A percentile compares a stretch with the other conserved stretches of the same genome.
Conservation (phyloP, 2,329 filamentous ascomycete species). For the Thielaviopsis cerberus region DNA sequence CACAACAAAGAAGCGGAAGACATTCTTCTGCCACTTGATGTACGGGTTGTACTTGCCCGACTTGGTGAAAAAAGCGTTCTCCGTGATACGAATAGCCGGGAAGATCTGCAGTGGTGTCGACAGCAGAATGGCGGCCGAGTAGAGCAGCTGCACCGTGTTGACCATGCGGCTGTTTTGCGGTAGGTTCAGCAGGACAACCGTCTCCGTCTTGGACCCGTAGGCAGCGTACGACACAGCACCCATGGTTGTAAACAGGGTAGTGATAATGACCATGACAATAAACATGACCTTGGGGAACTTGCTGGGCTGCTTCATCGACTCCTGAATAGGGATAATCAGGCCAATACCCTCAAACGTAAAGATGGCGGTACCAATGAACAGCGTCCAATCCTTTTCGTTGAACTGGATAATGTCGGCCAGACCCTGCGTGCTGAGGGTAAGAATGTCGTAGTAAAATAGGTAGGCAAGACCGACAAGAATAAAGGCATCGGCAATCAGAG, state of each 20-base stretch:
- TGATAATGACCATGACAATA: slow-evolving; percentile 88
- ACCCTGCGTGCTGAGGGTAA: slow-evolving; percentile 59
- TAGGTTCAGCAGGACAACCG: slow-evolving; percentile 86
- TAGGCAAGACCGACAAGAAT: slow-evolving; percentile 85
- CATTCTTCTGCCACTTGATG: slow-evolving; percentile 99
- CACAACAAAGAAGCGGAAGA: slow-evolving; percentile 86
- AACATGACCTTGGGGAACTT: slow-evolving; percentile 83
- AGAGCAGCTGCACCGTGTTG: slow-evolving; percentile 89
- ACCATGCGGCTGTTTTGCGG: slow-evolving; percentile 91
- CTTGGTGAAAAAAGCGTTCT: slow-evolving; percentile 81
- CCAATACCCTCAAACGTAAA: slow-evolving; percentile 98
- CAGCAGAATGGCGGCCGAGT: slow-evolving; percentile 90
- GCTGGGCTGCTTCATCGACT: slow-evolving; percentile 78
- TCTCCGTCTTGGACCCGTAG: slow-evolving; percentile 87
- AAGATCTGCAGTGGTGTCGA: slow-evolving; percentile 94
- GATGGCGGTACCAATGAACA: slow-evolving; percentile 96
- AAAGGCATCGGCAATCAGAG: slow-evolving; percentile 81
- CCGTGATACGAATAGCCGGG: slow-evolving; percentile 88
- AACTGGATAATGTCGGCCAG: slow-evolving; percentile 77
- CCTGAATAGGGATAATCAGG: slow-evolving; percentile 93
- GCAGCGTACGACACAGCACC: slow-evolving; percentile 90
- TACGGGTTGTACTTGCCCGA: slow-evolving; percentile 96
- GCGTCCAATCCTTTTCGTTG: slow-evolving; percentile 80
- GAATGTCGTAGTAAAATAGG: slow-evolving; percentile 85
- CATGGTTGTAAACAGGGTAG: slow-evolving; percentile 73